A percentile compares a stretch with the other conserved stretches of the same genome.
Evolutionary conservation across 352 stramenopile species (phyloP).

Genomic region (Phytophthora pini): DNA sequence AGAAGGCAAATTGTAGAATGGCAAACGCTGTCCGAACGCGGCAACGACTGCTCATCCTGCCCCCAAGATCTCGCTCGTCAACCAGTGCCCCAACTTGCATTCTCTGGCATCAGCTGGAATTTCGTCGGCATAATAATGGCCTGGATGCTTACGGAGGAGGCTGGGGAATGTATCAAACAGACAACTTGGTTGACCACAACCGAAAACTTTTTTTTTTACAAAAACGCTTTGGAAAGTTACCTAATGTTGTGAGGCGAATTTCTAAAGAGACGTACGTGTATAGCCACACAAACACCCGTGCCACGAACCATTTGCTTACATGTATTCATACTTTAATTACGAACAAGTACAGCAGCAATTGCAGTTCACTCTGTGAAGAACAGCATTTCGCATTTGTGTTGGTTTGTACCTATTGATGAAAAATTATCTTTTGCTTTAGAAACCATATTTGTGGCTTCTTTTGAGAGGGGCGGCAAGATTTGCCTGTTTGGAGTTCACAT

Average conservation of each 20-base stretch:
- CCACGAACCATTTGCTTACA: too few relatives aligned
- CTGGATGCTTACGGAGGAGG: conserved; percentile 1
- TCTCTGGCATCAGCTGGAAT: conserved; percentile 27
- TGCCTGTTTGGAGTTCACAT: background rate
- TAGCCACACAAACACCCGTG: too few relatives aligned
- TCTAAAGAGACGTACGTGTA: too few relatives aligned
- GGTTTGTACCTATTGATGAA: background rate
- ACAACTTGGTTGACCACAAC: conserved; percentile 14
- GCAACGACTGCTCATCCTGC: conserved; percentile 27
- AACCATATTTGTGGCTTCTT: background rate
- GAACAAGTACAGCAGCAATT: too few relatives aligned
- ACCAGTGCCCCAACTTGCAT: conserved; percentile 5
- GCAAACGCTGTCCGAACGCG: background rate
- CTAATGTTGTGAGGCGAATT: conserved; percentile 4
- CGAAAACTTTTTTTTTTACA: background rate
- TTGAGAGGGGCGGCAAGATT: conserved; percentile 21
- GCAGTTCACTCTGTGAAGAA: too few relatives aligned
- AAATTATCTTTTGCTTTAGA: conserved; percentile 7
- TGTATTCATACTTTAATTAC: too few relatives aligned
- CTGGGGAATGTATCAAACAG: conserved; percentile 8
- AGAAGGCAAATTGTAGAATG: conserved; percentile 38
- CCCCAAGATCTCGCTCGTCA: conserved; percentile 27
- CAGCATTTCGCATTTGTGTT: too few relatives aligned
- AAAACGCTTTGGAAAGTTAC: conserved; percentile 8
- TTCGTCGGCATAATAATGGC: conserved; percentile 22